Percentiles rank a stretch among this genome's conserved stretches.
Evolutionary conservation across 345 rosid genomes (phyloP).

Genomic region (Populus simonii): DNA sequence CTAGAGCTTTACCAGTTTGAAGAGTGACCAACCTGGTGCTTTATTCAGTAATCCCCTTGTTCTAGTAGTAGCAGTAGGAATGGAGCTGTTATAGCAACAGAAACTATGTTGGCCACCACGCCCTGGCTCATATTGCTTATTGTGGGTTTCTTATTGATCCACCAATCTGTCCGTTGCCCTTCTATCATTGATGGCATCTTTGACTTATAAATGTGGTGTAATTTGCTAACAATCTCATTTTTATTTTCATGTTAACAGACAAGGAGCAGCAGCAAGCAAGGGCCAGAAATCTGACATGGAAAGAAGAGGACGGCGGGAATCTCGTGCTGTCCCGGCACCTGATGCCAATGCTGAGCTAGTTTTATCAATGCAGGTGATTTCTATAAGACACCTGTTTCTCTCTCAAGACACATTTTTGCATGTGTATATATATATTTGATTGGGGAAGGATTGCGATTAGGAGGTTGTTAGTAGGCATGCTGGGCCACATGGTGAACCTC

Average conservation of each 20-base stretch:
- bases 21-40: too few relatives aligned
- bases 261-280: conserved; percentile 69
- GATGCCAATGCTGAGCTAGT: conserved; percentile 92
- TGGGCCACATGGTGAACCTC: neutral
- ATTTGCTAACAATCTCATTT: conserved; percentile 10
- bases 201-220: neutral
- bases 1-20: too few relatives aligned
- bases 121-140: neutral
- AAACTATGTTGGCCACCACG: neutral
- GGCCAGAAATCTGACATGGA: conserved; percentile 70
- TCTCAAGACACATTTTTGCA: neutral
- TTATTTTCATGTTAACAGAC: conserved; percentile 40
- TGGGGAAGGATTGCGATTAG: neutral
- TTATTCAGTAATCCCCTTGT: too few relatives aligned
- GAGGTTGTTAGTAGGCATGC: neutral
- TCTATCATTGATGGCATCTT: neutral
- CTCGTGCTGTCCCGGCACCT: conserved; percentile 93
- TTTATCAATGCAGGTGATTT: conserved; percentile 73
- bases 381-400: neutral
- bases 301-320: conserved; percentile 71
- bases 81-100: neutral
- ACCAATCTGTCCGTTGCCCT: neutral
- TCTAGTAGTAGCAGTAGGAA: too few relatives aligned
- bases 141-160: neutral
- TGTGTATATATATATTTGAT: neutral